Conservation (phyloP, 768 basidiomycete genomes). For the Hypholoma sublateritium region DNA sequence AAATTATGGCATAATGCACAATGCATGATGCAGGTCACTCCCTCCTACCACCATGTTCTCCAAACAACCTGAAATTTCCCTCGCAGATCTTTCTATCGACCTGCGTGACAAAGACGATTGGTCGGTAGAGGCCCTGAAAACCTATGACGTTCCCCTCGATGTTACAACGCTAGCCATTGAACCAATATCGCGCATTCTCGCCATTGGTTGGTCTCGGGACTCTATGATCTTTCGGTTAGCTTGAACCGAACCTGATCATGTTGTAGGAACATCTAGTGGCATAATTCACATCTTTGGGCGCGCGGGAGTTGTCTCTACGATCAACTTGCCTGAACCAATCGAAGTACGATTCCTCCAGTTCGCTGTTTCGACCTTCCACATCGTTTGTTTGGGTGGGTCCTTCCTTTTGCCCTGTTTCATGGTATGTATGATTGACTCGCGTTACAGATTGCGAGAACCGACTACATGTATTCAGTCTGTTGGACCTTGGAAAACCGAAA, state of each 20-base stretch:
- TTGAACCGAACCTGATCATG: not conserved
- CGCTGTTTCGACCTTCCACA: conserved; percentile 47
- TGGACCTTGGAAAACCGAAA: conserved; percentile 51
- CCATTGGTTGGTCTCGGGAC: conserved; percentile 40
- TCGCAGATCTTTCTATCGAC: conserved; percentile 57
- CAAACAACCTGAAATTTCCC: conserved; percentile 33
- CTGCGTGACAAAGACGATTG: conserved; percentile 58
- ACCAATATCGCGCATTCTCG: conserved; percentile 60
- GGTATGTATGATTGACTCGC: not conserved
- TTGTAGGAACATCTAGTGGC: conserved; percentile 64
- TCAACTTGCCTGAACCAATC: conserved; percentile 44
- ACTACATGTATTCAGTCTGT: conserved; percentile 63
- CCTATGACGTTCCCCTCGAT: conserved; percentile 50
- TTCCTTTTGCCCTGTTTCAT: not conserved
- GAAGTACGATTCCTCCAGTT: conserved; percentile 65
- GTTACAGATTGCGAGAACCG: conserved; percentile 49
- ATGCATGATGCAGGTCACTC: not conserved
- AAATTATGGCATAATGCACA: not conserved
- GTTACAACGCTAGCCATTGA: conserved; percentile 56
- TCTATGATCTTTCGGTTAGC: not conserved
- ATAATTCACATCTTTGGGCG: conserved; percentile 65
- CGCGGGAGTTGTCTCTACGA: conserved; percentile 56
- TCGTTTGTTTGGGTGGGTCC: conserved; percentile 62
- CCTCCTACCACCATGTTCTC: conserved; percentile 35
- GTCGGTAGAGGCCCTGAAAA: conserved; percentile 49